phyloP scores from a whole-genome alignment of 371 early-diverging fungal species.

The Blastocladiella emersonii region DNA sequence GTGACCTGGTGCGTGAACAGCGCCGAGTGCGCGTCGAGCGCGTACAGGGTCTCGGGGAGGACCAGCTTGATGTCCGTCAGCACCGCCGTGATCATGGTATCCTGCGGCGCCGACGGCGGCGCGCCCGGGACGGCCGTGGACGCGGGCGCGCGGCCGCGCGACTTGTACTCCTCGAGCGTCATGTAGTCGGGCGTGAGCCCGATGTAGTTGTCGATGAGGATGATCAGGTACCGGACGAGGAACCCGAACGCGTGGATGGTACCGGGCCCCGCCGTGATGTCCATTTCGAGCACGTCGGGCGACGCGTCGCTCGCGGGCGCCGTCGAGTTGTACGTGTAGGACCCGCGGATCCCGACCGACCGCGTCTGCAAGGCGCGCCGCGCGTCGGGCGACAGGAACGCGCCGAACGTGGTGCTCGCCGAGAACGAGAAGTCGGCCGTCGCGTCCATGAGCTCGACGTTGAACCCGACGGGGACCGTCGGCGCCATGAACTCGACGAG shows the following conservation, averaged over 20 bases:
- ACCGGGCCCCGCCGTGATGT: slow-evolving; percentile 46
- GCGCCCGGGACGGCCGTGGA: not conserved
- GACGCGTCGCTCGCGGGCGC: slow-evolving; percentile 28
- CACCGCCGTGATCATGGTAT: not conserved
- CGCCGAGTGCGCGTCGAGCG: not conserved
- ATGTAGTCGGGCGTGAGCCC: slow-evolving; percentile 52
- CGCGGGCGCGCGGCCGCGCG: not conserved
- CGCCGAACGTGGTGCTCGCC: slow-evolving; percentile 52
- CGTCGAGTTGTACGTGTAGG: slow-evolving; percentile 46
- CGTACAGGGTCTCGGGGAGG: not conserved
- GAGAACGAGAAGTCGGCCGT: slow-evolving; percentile 31
- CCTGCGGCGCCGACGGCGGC: not conserved
- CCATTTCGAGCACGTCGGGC: slow-evolving; percentile 45
- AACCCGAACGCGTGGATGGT: slow-evolving; percentile 53
- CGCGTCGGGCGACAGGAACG: slow-evolving; percentile 27
- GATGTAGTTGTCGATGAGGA: slow-evolving; percentile 61
- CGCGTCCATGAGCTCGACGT: slow-evolving; percentile 27
- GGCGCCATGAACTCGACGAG: slow-evolving; percentile 45
- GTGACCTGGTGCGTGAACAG: not conserved
- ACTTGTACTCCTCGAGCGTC: slow-evolving; percentile 53
- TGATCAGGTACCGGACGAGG: slow-evolving; percentile 52
- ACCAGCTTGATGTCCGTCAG: not conserved
- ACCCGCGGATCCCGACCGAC: slow-evolving; percentile 34
- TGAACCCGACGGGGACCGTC: slow-evolving; percentile 36
- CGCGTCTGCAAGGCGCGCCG: not conserved